These are phyloP conservation scores for Bipolaris gigantea DNA, from an alignment of 2,329 filamentous ascomycete species.

Conservation along the genomic window DNA sequence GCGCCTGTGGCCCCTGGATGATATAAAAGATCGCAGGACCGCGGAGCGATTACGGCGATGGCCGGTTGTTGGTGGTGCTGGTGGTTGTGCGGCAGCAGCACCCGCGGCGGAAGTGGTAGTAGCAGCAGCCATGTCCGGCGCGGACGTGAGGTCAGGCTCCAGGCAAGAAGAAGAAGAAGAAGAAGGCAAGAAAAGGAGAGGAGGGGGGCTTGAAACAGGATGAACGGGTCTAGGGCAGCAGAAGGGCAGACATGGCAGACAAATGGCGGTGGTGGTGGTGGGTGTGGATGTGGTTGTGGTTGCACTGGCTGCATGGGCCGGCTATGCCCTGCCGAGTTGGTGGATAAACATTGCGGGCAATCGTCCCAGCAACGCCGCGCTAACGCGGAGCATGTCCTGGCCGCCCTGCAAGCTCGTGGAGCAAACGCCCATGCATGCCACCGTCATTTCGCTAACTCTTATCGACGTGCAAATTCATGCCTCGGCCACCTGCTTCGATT, in stretches of 20 bases:
- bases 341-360: constrained; percentile 20
- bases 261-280: constrained; percentile 16
- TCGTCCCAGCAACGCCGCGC: constrained; percentile 22
- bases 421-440: constrained; percentile 14
- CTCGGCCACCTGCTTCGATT: not conserved
- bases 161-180: constrained; percentile 8
- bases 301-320: constrained; percentile 4
- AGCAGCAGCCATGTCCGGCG: constrained; percentile 24
- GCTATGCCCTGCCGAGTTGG: constrained; percentile 13
- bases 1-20: constrained; percentile 52
- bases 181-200: constrained; percentile 10
- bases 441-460: constrained; percentile 4
- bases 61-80: constrained; percentile 19
- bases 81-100: constrained; percentile 2
- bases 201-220: constrained; percentile 20
- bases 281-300: not conserved
- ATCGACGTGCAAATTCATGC: constrained; percentile 10
- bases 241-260: constrained; percentile 26
- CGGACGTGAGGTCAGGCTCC: constrained; percentile 22
- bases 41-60: constrained; percentile 49
- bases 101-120: constrained; percentile 5
- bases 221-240: constrained; percentile 26
- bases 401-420: not conserved
- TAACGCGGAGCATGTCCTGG: constrained; percentile 8
- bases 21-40: constrained; percentile 54